These are phyloP conservation scores for Ascochyta fabae DNA, from an alignment of 2,329 filamentous ascomycete genomes.

Conservation along the genomic window DNA sequence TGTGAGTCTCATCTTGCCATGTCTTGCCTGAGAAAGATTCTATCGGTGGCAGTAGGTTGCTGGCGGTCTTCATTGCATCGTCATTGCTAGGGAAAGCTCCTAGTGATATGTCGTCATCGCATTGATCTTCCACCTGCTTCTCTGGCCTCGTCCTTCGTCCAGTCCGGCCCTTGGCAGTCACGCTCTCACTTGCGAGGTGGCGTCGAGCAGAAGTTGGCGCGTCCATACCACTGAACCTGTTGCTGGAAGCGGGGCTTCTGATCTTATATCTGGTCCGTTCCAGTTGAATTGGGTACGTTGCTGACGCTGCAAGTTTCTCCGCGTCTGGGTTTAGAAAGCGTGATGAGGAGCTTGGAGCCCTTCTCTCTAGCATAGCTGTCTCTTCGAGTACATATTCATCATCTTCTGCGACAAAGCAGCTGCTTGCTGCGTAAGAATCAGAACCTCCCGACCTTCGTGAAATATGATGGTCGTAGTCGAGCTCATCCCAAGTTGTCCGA, in stretches of 20 bases:
- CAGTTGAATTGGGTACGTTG: no score
- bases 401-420: not conserved
- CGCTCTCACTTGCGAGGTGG: not conserved
- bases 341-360: no score
- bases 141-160: no score
- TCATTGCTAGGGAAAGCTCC: no score
- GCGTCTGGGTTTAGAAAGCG: no score
- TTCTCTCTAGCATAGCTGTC: no score
- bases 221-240: not conserved
- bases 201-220: not conserved
- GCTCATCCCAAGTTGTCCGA: not conserved
- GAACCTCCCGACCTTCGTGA: not conserved
- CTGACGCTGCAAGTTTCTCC: no score
- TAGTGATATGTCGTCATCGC: no score
- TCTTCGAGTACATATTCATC: not conserved
- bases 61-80: no score
- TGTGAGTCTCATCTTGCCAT: not conserved
- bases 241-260: not conserved
- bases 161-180: not conserved
- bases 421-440: not conserved
- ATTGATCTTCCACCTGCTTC: no score
- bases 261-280: no score
- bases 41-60: not conserved
- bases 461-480: not conserved
- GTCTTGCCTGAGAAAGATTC: not conserved